A percentile compares a stretch with the other conserved stretches of the same genome.
Evolutionary conservation across 2,329 filamentous ascomycete genomes (phyloP).

Genomic region (Lasiodiplodia hormozganensis): DNA sequence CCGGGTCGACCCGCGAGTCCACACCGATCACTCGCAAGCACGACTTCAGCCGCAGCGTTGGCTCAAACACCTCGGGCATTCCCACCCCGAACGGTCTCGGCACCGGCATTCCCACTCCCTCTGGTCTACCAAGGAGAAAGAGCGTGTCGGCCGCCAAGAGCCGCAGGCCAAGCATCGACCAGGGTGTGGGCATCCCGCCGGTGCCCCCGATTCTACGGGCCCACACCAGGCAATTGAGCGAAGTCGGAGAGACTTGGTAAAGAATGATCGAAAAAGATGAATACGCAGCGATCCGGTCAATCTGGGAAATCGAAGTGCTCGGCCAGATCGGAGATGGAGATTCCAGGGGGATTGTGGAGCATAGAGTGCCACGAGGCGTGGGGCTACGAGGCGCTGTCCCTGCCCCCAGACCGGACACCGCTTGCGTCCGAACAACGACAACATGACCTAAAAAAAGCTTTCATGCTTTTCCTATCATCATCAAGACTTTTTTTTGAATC

Average conservation of each 20-base stretch:
- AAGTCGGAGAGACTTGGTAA: conserved; percentile 65
- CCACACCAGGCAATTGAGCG: conserved; percentile 55
- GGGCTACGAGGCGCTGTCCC: conserved; percentile 27
- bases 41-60: conserved; percentile 62
- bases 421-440: conserved; percentile 21
- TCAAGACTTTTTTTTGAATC: conserved; percentile 7
- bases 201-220: background rate
- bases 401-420: conserved; percentile 22
- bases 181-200: conserved; percentile 25
- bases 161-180: conserved; percentile 46
- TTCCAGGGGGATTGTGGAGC: conserved; percentile 28
- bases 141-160: conserved; percentile 48
- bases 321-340: conserved; percentile 20
- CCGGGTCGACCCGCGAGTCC: conserved; percentile 31
- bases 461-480: conserved; percentile 27
- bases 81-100: conserved; percentile 51
- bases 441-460: conserved; percentile 24
- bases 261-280: conserved; percentile 16
- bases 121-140: conserved; percentile 56
- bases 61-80: conserved; percentile 40
- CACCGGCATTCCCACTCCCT: conserved; percentile 59
- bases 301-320: conserved; percentile 22
- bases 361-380: conserved; percentile 27
- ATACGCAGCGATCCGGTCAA: conserved; percentile 23
- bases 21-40: conserved; percentile 37